These are phyloP conservation scores for Cercophora scortea DNA, from an alignment of 495 filamentous ascomycete genomes.

Conservation along the genomic window DNA sequence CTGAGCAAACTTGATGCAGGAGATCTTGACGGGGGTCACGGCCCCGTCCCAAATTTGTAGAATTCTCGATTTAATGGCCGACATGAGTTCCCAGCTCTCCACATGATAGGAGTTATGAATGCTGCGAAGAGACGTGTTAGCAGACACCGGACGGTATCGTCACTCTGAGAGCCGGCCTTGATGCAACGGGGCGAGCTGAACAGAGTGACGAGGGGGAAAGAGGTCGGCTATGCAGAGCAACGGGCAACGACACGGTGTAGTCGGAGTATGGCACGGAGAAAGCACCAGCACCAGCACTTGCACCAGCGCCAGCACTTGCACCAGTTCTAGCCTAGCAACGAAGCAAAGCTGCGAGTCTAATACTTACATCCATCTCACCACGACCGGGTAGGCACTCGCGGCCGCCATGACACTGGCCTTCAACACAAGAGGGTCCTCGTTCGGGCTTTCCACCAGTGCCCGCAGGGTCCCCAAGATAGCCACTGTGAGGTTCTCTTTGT, in stretches of 20 bases:
- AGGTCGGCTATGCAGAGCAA: background rate
- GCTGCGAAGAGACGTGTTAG: conserved; percentile 36
- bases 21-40: conserved; percentile 67
- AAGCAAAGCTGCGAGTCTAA: conserved; percentile 1
- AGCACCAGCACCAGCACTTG: background rate
- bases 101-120: conserved; percentile 73
- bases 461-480: conserved; percentile 66
- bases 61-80: conserved; percentile 80
- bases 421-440: conserved; percentile 66
- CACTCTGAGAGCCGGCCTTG: too few relatives aligned
- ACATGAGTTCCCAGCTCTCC: conserved; percentile 81
- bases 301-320: background rate
- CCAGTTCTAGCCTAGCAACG: background rate
- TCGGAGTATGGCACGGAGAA: background rate
- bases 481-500: conserved; percentile 70
- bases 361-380: conserved; percentile 90
- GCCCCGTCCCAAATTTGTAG: conserved; percentile 82
- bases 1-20: conserved; percentile 96
- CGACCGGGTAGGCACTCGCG: conserved; percentile 83
- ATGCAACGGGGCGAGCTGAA: too few relatives aligned
- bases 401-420: conserved; percentile 77
- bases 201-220: too few relatives aligned
- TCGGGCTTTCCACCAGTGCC: conserved; percentile 61
- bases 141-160: too few relatives aligned
- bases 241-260: background rate